These are phyloP conservation scores for Aspergillus terreus DNA, from an alignment of 2,329 filamentous ascomycete genomes.

Conservation along the genomic window DNA sequence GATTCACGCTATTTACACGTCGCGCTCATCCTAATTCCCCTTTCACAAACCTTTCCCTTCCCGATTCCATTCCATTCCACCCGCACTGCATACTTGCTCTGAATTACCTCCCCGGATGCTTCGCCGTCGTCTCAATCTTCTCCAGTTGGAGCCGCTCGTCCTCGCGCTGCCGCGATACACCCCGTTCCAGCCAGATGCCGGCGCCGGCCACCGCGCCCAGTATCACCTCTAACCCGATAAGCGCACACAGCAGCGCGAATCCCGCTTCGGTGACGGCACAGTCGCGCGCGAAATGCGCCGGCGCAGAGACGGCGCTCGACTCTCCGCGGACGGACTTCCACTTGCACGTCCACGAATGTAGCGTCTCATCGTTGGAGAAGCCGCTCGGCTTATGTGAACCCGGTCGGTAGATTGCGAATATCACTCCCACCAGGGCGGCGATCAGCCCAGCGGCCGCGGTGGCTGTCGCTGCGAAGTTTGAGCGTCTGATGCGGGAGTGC, in stretches of 20 bases:
- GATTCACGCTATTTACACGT: too few relatives aligned
- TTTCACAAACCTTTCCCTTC: too few relatives aligned
- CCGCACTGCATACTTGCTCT: too few relatives aligned
- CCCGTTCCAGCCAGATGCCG: slow-evolving; percentile 29
- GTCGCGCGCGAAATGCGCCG: slow-evolving; percentile 35
- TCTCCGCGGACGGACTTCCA: slow-evolving; percentile 25
- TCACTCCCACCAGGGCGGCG: slow-evolving; percentile 29
- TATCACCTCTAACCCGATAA: slow-evolving; percentile 32
- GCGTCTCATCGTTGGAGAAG: slow-evolving; percentile 32
- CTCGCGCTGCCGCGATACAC: slow-evolving; percentile 25
- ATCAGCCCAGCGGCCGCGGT: slow-evolving; percentile 35
- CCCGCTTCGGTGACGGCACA: slow-evolving; percentile 35
- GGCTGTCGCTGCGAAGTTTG: slow-evolving; percentile 31
- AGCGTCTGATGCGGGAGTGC: slow-evolving; percentile 29
- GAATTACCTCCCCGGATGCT: slow-evolving; percentile 13
- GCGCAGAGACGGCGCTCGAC: slow-evolving; percentile 14
- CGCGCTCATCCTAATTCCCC: too few relatives aligned
- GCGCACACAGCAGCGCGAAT: slow-evolving; percentile 32
- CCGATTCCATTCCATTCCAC: too few relatives aligned
- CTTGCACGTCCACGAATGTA: slow-evolving; percentile 42
- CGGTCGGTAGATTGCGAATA: slow-evolving; percentile 32
- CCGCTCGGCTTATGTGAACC: slow-evolving; percentile 25
- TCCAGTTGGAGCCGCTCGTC: slow-evolving; percentile 22
- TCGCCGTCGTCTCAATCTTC: slow-evolving; percentile 24
- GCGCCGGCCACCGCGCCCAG: slow-evolving; percentile 29